These are phyloP conservation scores for Solanum chiquidenum DNA, from an alignment of 257 asterid species.

Conservation along the genomic window DNA sequence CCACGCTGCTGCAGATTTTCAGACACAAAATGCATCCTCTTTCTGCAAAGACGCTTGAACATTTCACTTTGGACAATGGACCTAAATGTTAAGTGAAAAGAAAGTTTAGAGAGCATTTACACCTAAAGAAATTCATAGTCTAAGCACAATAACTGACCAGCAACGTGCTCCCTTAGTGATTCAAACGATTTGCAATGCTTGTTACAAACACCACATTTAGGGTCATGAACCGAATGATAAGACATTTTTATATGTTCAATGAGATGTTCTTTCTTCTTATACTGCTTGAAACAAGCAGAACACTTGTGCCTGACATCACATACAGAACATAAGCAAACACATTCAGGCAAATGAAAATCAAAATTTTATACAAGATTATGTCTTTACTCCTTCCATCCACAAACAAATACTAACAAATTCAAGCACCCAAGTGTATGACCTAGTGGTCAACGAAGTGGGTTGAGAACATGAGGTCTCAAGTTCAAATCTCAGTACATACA, in stretches of 20 bases:
- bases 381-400: background rate
- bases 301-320: slow-evolving; percentile 38
- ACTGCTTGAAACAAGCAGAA: slow-evolving; percentile 50
- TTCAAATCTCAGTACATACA: background rate
- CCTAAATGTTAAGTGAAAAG: slow-evolving; percentile 13
- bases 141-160: slow-evolving; percentile 16
- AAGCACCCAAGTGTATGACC: background rate
- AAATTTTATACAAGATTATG: background rate
- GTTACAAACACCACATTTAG: slow-evolving; percentile 41
- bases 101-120: background rate
- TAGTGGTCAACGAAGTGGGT: too few relatives aligned
- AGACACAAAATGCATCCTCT: slow-evolving; percentile 43
- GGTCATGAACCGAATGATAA: slow-evolving; percentile 43
- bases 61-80: slow-evolving; percentile 29
- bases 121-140: background rate
- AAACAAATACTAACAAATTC: background rate
- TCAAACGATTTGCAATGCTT: slow-evolving; percentile 44
- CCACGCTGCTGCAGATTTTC: slow-evolving; percentile 20
- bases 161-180: slow-evolving; percentile 42
- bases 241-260: slow-evolving; percentile 33
- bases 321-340: background rate
- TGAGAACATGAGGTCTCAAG: background rate
- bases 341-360: background rate
- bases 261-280: slow-evolving; percentile 52
- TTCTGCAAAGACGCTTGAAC: slow-evolving; percentile 29